Base-by-base conservation (phyloP, 305 asterid genomes). In the Caryopteris hybrid region DNA sequence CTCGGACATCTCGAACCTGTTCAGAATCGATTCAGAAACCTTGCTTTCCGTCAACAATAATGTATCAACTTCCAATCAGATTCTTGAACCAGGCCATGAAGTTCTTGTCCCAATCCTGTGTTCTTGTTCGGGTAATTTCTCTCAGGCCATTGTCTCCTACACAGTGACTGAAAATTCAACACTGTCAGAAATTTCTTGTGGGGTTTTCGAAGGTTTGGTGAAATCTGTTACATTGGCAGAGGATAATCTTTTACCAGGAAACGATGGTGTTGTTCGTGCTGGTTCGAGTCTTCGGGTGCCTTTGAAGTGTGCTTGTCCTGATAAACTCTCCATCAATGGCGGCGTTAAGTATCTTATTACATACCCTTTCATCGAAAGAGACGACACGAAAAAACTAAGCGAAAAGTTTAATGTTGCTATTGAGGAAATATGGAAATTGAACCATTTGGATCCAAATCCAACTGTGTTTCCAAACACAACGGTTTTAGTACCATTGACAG, bases 291-390 rank as follows among this genome's bases (percentile, higher is more conserved):
- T 87, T 52, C 64, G 20, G 1, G 81, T 85, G 17, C 95, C 95
- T 4, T 36, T 86, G 61, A 90, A 78, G 72, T 90, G 93, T 17
- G 88, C 97, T 22, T 90, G 95, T 61, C 92, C 89, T 52, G 83
- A 74, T 66, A 69, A 77, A 1, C 9, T 6, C 0, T 65, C 68
- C 5, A 14, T 23, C 3, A 22, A 6, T 2, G 38, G 31, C 2
- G 84, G 65, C 14, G 67, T 78, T 38, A 70, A 79, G 66, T 90
- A 81, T 46, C 79, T 87, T 7, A 73, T 90, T 0, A 84, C 95
- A 0, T 90, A 87, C 29, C 93, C 95, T 20, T 29, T 87, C 20
- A 29, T 90, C 8, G 47, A 60, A 45, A 56, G 76, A 6, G 97
- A 90, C 59, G 34, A 56, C 76, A 76, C 80, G 9, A 10, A 2